Conservation (phyloP, 805 yeast species). For the Ogataea pignaliae region DNA sequence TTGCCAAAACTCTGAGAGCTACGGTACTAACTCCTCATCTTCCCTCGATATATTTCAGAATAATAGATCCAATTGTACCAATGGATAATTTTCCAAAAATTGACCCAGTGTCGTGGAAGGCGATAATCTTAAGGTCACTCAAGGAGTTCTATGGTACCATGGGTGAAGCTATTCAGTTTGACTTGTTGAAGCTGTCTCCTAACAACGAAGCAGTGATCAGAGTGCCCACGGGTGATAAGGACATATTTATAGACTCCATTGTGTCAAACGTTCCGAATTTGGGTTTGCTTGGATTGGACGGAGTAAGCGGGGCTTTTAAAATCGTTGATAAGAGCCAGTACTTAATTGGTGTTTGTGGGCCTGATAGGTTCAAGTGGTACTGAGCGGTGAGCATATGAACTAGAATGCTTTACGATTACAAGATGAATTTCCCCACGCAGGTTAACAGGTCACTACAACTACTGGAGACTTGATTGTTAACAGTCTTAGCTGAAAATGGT, state of each 20-base stretch:
- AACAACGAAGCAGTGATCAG: constrained; percentile 16
- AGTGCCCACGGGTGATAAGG: constrained; percentile 19
- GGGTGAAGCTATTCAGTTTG: constrained; percentile 26
- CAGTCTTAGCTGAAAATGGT: no score
- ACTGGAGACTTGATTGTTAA: no score
- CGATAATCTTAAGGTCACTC: constrained; percentile 18
- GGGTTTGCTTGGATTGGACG: constrained; percentile 6
- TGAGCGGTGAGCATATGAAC: no score
- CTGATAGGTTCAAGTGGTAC: constrained; percentile 19
- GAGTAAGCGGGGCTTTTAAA: constrained; percentile 6
- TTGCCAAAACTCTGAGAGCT: not conserved
- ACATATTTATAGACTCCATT: constrained; percentile 14
- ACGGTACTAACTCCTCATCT: not conserved
- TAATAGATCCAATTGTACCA: not conserved
- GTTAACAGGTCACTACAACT: no score
- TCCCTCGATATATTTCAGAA: not conserved
- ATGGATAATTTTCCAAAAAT: not conserved
- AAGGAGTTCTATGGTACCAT: constrained; percentile 21
- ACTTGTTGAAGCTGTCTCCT: constrained; percentile 13
- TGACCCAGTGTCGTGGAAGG: constrained; percentile 25
- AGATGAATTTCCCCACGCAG: no score
- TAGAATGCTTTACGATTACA: no score
- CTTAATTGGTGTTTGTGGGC: constrained; percentile 23
- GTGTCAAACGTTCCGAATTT: constrained; percentile 11
- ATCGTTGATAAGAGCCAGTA: constrained; percentile 16